A percentile compares a stretch with the other conserved stretches of the same genome.
Evolutionary conservation across 768 basidiomycete species (phyloP).

Genomic region (Mycena maculata): DNA sequence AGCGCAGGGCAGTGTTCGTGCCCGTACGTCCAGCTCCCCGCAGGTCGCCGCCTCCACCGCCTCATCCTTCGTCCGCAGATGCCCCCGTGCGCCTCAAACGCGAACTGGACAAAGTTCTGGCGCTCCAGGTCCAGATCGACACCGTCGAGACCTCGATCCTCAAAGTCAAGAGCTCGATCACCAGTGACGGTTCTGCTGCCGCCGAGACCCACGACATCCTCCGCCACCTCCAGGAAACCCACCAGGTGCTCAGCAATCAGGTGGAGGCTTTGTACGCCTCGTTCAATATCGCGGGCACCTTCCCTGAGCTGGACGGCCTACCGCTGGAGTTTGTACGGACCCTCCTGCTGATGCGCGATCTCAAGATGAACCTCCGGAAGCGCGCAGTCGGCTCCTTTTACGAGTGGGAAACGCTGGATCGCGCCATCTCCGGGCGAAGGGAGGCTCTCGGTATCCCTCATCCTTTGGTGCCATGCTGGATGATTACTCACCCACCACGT

Average conservation of each 20-base stretch:
- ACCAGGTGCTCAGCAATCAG: slow-evolving; percentile 35
- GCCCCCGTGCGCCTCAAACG: slow-evolving; percentile 45
- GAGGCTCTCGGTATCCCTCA: slow-evolving; percentile 38
- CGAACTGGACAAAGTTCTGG: slow-evolving; percentile 46
- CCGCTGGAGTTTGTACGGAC: slow-evolving; percentile 43
- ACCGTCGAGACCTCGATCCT: slow-evolving; percentile 39
- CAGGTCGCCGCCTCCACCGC: slow-evolving; percentile 33
- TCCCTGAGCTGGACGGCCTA: slow-evolving; percentile 47
- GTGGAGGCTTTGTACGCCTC: slow-evolving; percentile 48
- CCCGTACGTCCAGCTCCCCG: slow-evolving; percentile 44
- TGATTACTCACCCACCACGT: not conserved
- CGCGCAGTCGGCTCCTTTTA: slow-evolving; percentile 40
- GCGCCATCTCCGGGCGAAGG: slow-evolving; percentile 35
- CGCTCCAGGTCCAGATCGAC: slow-evolving; percentile 45
- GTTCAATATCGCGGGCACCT: slow-evolving; percentile 46
- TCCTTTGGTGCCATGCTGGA: slow-evolving; percentile 42
- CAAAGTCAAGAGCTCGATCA: slow-evolving; percentile 30
- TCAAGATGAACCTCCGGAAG: slow-evolving; percentile 43
- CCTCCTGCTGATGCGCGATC: slow-evolving; percentile 38
- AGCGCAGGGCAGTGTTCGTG: slow-evolving; percentile 43
- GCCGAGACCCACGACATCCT: slow-evolving; percentile 32
- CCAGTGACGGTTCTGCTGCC: slow-evolving; percentile 20
- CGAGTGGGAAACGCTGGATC: slow-evolving; percentile 43
- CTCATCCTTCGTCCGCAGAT: no score
- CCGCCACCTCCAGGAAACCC: slow-evolving; percentile 34